Base-by-base conservation (phyloP, 495 filamentous ascomycete species). In the Tuber melanosporum region DNA sequence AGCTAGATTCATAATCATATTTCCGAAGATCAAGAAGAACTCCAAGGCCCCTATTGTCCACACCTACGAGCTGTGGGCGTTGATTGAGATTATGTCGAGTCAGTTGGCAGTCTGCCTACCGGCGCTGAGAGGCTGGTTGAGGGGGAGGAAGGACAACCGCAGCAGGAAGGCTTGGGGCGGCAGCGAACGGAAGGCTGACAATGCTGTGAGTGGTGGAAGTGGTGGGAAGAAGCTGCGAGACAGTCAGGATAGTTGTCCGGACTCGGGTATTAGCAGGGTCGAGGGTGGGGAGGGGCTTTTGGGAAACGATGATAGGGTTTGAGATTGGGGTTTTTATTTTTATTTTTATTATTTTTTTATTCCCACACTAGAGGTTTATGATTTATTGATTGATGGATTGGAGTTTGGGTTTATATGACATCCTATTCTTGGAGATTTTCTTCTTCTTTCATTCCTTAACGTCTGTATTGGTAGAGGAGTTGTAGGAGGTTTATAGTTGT, bases 41-140 rank as follows among this genome's bases (percentile, higher is more conserved):
- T 42, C 39, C 12, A 76, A 62, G 19, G 74, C 76, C 2, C 39
- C 41, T 19, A 78, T 78, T 19, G 32, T 78, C 4, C 75, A 78
- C 15, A 76, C 76, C 8, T 78, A 78, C 20, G 76, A 78, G 47
- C 46, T 78, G 8, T 78, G 76, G 76, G 76, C 76, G 19, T 26
- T 71, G 41, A 42, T 78, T 45, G 76, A 78, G 36, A 76, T 78
- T 32, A 76, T 74, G 17, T 72, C 75, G 12, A 62, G 74, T 49
- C 76, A 78, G 26, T 39, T 78, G 70, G 26, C 74, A 15, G 74
- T 78, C 2, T 78, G 74, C 26, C 39, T 78, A 41, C 76, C 76
- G 8, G 76, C 76, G 8, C 70, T 78, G 20, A 47, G 76, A 8
- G 76, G 49, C 15, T 78, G 72, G 71, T 20, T 78, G 7, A 75